Evolutionary conservation across 352 stramenopile genomes (phyloP).

Genomic region (Globisporangium megalacanthum): DNA sequence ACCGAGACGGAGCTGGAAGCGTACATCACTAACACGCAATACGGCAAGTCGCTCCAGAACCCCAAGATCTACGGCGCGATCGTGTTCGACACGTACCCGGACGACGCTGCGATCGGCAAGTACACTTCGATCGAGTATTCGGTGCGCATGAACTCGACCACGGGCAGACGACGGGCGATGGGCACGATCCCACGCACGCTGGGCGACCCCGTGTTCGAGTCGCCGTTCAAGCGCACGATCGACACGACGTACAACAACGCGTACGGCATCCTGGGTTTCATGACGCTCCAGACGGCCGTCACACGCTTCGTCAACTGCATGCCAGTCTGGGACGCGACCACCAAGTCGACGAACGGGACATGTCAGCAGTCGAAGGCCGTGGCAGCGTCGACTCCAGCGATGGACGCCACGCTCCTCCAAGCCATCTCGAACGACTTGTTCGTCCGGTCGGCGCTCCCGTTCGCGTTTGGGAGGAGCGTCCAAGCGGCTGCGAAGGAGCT

Average conservation of each 20-base stretch:
- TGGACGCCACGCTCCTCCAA: conserved; percentile 17
- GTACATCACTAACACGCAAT: conserved; percentile 33
- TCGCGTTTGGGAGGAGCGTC: conserved; percentile 3
- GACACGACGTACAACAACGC: conserved; percentile 29
- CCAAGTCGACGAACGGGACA: conserved; percentile 27
- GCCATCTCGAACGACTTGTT: conserved; percentile 33
- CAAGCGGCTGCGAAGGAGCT: conserved; percentile 8
- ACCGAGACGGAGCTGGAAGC: conserved; percentile 31
- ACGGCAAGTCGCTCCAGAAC: conserved; percentile 35
- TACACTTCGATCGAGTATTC: conserved; percentile 55
- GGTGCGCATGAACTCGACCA: conserved; percentile 56
- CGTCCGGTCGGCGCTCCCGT: conserved; percentile 15
- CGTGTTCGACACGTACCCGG: conserved; percentile 52
- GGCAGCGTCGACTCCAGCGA: conserved; percentile 13
- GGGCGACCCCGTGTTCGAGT: conserved; percentile 32
- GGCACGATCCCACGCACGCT: conserved; percentile 38
- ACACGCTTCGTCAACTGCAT: conserved; percentile 57
- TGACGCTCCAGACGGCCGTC: conserved; percentile 61
- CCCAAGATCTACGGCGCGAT: conserved; percentile 56
- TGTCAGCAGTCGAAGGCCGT: conserved; percentile 40
- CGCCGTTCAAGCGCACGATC: conserved; percentile 39
- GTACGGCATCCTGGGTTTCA: conserved; percentile 47
- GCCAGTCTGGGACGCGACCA: conserved; percentile 33
- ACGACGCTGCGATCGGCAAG: conserved; percentile 29
- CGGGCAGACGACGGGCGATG: conserved; percentile 10